These are phyloP conservation scores for Xylariaceae sp. DNA, from an alignment of 2,329 filamentous ascomycete species.

Conservation along the genomic window DNA sequence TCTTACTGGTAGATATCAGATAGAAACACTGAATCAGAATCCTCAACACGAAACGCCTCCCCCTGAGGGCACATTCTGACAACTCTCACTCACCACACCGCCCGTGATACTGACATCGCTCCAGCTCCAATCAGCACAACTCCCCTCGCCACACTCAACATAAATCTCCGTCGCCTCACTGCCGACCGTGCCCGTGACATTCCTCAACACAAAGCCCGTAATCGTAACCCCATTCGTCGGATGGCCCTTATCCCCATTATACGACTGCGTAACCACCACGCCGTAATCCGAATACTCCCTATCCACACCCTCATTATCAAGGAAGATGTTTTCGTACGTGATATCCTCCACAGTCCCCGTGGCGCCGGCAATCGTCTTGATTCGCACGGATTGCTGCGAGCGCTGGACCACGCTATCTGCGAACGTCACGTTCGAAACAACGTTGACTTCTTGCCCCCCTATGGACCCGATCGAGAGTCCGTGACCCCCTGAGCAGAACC, in stretches of 20 bases:
- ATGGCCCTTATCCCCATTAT: slow-evolving; percentile 39
- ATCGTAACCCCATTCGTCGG: slow-evolving; percentile 45
- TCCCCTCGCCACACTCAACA: slow-evolving; percentile 36
- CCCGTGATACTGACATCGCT: slow-evolving; percentile 34
- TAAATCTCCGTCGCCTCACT: slow-evolving; percentile 32
- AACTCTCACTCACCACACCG: slow-evolving; percentile 47
- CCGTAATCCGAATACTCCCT: slow-evolving; percentile 38
- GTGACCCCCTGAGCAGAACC: slow-evolving; percentile 47
- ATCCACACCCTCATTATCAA: slow-evolving; percentile 12
- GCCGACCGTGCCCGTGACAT: slow-evolving; percentile 37
- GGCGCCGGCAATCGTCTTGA: slow-evolving; percentile 51
- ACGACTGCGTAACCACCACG: slow-evolving; percentile 55
- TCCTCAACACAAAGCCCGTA: slow-evolving; percentile 38
- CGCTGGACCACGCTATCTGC: slow-evolving; percentile 43
- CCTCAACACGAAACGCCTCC: slow-evolving; percentile 22
- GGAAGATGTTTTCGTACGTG: slow-evolving; percentile 47
- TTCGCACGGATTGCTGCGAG: slow-evolving; percentile 52
- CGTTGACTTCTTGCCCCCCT: slow-evolving; percentile 36
- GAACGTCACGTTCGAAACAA: slow-evolving; percentile 49
- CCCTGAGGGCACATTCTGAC: slow-evolving; percentile 45
- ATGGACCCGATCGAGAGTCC: slow-evolving; percentile 37
- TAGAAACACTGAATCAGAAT: neutral
- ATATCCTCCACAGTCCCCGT: slow-evolving; percentile 48
- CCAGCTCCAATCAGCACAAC: slow-evolving; percentile 37
- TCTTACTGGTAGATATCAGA: too few relatives aligned